Base-by-base conservation (phyloP, 225 moss, liverwort and hornwort species). In the Climacium dendroides region DNA sequence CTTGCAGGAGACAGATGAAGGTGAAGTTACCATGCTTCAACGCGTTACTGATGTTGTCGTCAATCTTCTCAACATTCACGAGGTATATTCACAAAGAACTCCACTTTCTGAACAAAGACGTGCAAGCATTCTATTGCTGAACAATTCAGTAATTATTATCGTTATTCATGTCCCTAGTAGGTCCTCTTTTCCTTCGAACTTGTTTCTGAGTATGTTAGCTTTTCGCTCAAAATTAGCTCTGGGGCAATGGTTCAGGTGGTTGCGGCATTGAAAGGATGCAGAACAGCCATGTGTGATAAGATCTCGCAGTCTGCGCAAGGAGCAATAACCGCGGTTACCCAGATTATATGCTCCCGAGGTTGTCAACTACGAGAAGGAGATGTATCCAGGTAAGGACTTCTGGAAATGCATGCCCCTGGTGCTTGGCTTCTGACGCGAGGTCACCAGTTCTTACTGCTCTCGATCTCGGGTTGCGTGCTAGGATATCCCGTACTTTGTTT, bases 211-310 rank as follows among this genome's bases (percentile, higher is more conserved):
- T 30, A 41, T 78, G 47, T 45, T 62, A 48, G 34, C 32, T 62
- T 72, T 82, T 64, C 17, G 22, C 69, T 72, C 53, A 82, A 85
- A 87, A 52, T 89, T 72, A 65, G 79, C 82, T 30, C 15, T 86
- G 71, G 70, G 85, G 28, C 35, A 70, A 79, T 73, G 86, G 55
- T 86, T 80, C 93, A 98, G 97, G 91, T 98, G 70, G 94, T 94
- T 86, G 91, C 95, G 26, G 94, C 93, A 55, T 87, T 98, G 67
- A 93, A 96, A 91, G 97, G 95, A 78, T 98, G 96, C 75, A 96
- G 82, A 81, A 79, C 88, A 59, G 95, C 95, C 73, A 91, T 98
- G 65, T 95, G 95, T 83, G 97, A 98, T 88, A 94, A 89, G 72
- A 85, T 93, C 89, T 90, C 89, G 87, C 91, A 88, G 81, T 92